phyloP scores from a whole-genome alignment of 768 basidiomycete genomes.

The Candolleomyces efflorescens region DNA sequence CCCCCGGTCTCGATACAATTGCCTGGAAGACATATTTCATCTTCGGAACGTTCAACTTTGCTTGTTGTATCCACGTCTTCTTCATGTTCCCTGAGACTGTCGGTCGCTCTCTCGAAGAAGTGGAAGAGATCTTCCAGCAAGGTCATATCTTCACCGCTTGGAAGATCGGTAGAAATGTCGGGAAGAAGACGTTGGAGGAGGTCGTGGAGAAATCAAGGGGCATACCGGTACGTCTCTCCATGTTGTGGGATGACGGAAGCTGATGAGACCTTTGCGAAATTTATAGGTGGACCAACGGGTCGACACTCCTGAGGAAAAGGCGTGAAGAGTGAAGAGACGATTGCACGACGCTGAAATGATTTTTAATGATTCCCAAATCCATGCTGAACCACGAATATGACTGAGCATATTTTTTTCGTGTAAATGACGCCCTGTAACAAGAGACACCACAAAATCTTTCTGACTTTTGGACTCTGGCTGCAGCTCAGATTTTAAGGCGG shows the following conservation, averaged over 20 bases:
- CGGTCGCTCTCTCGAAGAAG: slow-evolving; percentile 69
- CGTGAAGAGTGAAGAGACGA: neutral
- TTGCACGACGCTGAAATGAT: no score
- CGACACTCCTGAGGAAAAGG: neutral
- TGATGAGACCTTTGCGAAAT: neutral
- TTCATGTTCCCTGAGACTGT: slow-evolving; percentile 83
- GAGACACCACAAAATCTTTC: no score
- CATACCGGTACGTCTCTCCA: neutral
- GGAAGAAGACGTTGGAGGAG: slow-evolving; percentile 56
- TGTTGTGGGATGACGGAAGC: neutral
- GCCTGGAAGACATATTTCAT: slow-evolving; percentile 77
- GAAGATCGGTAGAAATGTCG: slow-evolving; percentile 58
- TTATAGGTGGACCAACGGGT: neutral
- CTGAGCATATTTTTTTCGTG: no score
- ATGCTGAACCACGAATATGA: no score
- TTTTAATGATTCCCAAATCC: no score
- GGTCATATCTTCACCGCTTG: slow-evolving; percentile 70
- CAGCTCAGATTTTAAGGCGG: no score
- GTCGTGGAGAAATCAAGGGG: slow-evolving; percentile 28
- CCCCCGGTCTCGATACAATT: slow-evolving; percentile 61
- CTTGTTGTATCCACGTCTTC: slow-evolving; percentile 63
- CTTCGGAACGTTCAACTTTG: slow-evolving; percentile 74
- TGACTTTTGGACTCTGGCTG: no score
- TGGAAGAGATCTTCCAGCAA: slow-evolving; percentile 72
- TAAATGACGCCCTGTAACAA: no score